These are phyloP conservation scores for Lotus japonicus DNA, from an alignment of 306 rosid genomes.

Conservation along the genomic window DNA sequence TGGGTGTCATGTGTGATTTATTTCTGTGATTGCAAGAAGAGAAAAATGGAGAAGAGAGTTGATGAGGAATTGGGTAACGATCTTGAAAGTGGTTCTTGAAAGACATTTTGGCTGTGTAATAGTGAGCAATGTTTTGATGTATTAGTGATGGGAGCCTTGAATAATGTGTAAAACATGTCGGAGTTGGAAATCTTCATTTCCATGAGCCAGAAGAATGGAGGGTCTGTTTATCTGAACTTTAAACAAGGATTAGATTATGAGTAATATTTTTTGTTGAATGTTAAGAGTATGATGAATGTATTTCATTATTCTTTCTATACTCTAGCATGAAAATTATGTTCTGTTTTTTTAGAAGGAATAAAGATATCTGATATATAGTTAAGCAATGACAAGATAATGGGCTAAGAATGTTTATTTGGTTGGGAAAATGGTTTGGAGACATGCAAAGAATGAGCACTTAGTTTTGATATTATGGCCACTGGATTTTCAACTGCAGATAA, in stretches of 20 bases:
- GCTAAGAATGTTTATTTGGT: neutral
- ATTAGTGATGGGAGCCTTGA: neutral
- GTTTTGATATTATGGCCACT: too few relatives aligned
- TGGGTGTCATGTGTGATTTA: constrained; percentile 50
- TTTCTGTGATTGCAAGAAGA: constrained; percentile 45
- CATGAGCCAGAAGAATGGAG: neutral
- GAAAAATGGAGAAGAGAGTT: constrained; percentile 37
- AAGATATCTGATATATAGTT: neutral
- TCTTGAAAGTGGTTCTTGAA: constrained; percentile 23
- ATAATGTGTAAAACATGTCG: neutral
- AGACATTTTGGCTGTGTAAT: neutral
- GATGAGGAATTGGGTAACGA: constrained; percentile 26
- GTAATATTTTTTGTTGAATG: too few relatives aligned
- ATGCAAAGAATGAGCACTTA: neutral
- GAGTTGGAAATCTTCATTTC: neutral
- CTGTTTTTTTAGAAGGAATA: too few relatives aligned
- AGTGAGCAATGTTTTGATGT: neutral
- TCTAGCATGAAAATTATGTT: too few relatives aligned
- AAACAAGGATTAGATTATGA: too few relatives aligned
- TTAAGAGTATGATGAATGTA: neutral
- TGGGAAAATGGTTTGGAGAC: neutral
- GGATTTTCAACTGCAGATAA: too few relatives aligned
- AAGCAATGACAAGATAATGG: neutral
- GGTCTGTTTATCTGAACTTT: neutral
- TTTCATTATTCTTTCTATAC: neutral